Conservation (phyloP, 2,329 filamentous ascomycete species). For the Xylaria sp. region DNA sequence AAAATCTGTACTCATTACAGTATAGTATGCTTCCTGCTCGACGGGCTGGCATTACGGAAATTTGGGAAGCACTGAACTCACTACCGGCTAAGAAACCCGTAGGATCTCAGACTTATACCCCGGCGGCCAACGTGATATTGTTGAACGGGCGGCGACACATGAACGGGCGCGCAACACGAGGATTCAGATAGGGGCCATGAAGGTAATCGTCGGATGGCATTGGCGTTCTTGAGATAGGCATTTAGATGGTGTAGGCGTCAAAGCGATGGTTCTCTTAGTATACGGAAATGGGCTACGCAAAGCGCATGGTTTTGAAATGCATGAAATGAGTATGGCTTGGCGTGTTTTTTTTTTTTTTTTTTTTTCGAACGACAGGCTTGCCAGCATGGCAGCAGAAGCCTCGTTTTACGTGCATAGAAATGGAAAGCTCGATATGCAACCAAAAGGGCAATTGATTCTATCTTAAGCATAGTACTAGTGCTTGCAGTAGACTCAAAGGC, state of each 20-base stretch:
- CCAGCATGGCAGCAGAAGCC: not conserved
- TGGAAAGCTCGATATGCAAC: not conserved
- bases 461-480: not conserved
- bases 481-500: too few species aligned
- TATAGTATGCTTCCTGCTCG: slow-evolving; percentile 95
- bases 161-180: slow-evolving; percentile 36
- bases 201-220: not conserved
- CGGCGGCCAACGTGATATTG: slow-evolving; percentile 21
- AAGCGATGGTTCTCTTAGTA: slow-evolving; percentile 15
- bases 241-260: slow-evolving; percentile 17
- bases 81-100: slow-evolving; percentile 52
- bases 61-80: slow-evolving; percentile 76
- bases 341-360: not conserved
- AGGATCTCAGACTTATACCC: slow-evolving; percentile 35
- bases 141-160: slow-evolving; percentile 36
- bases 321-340: not conserved
- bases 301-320: not conserved
- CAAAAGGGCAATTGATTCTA: not conserved
- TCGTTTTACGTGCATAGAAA: not conserved
- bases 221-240: slow-evolving; percentile 20
- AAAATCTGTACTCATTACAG: slow-evolving; percentile 93
- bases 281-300: not conserved
- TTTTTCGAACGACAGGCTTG: not conserved
- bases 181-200: slow-evolving; percentile 16
- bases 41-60: slow-evolving; percentile 79